A percentile compares a stretch with the other conserved stretches of the same genome.
Evolutionary conservation across 495 filamentous ascomycete species (phyloP).

Genomic region (Neurospora terricola): DNA sequence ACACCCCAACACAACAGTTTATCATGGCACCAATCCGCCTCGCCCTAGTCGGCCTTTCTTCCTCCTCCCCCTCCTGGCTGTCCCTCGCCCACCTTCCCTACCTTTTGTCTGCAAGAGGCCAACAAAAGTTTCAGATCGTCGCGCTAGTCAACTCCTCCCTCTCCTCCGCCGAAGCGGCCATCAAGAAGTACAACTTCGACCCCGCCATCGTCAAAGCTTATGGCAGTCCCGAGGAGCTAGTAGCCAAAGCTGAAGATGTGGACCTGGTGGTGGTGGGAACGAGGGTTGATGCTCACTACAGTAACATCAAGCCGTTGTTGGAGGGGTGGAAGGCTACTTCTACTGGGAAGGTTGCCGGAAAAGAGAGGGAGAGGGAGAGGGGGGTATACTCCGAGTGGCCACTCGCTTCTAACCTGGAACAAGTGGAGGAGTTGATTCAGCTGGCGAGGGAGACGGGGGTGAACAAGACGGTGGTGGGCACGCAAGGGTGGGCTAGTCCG

Average conservation of each 20-base stretch:
- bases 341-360: neutral
- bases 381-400: slow-evolving; percentile 51
- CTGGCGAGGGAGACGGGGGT: slow-evolving; percentile 27
- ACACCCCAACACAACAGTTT: too few relatives aligned
- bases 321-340: slow-evolving; percentile 39
- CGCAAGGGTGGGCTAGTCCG: slow-evolving; percentile 40
- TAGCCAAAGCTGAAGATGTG: slow-evolving; percentile 38
- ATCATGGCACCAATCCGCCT: slow-evolving; percentile 38
- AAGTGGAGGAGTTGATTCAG: slow-evolving; percentile 33
- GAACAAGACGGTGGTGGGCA: slow-evolving; percentile 41
- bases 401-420: slow-evolving; percentile 24
- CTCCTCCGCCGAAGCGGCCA: slow-evolving; percentile 38
- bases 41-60: slow-evolving; percentile 49
- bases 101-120: slow-evolving; percentile 32
- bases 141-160: slow-evolving; percentile 50
- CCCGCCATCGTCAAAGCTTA: slow-evolving; percentile 37
- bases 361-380: neutral
- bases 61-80: slow-evolving; percentile 39
- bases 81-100: slow-evolving; percentile 46
- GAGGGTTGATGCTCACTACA: slow-evolving; percentile 44
- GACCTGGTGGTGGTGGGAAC: slow-evolving; percentile 49
- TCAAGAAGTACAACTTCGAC: slow-evolving; percentile 32
- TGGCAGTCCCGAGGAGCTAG: slow-evolving; percentile 38
- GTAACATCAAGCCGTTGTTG: slow-evolving; percentile 29
- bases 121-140: slow-evolving; percentile 41